Evolutionary conservation across 805 yeast species (phyloP), one percentile per base, ranked within the genome.

Genomic region (Lipomyces lipofer): DNA sequence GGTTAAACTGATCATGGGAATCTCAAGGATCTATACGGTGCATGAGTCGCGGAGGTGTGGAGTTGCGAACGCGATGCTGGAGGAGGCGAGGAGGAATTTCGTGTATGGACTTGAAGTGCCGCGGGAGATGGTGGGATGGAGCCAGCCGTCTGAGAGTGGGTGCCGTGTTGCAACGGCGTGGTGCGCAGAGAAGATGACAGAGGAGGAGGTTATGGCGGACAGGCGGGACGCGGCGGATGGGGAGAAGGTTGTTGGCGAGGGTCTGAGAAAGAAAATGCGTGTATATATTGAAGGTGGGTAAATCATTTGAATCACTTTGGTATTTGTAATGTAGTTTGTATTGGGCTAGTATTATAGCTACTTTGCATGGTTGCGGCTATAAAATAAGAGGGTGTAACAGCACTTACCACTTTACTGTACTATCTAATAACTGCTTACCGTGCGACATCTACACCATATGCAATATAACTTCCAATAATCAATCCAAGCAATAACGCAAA

Each of bases 101-200:
- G 65, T 80, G 3, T 80, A 78, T 62, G 85, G 85, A 0, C 58
- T 77, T 40, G 52, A 32, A 1, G 60, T 81, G 25, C 60, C 57
- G 7, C 71, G 63, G 47, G 52, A 36, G 1, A 73, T 75, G 48
- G 68, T 82, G 6, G 84, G 78, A 1, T 82, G 83, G 74, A 81
- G 84, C 59, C 86, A 82, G 66, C 86, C 86, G 0, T 78, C 82
- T 52, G 75, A 73, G 49, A 73, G 74, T 47, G 86, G 86, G 0
- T 77, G 78, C 2, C 67, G 70, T 29, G 69, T 81, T 17, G 84
- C 85, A 2, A 22, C 35, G 10, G 27, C 24, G 9, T 67, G 70
- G 69, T 39, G 44, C 50, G 19, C 49, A 4, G 50, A 38, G 24
- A 22, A 15, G 4, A 53, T 58, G 56, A 47, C 56, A 6, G 42